Base-by-base conservation (phyloP, 768 basidiomycete genomes). In the Macrocybe gigantea region DNA sequence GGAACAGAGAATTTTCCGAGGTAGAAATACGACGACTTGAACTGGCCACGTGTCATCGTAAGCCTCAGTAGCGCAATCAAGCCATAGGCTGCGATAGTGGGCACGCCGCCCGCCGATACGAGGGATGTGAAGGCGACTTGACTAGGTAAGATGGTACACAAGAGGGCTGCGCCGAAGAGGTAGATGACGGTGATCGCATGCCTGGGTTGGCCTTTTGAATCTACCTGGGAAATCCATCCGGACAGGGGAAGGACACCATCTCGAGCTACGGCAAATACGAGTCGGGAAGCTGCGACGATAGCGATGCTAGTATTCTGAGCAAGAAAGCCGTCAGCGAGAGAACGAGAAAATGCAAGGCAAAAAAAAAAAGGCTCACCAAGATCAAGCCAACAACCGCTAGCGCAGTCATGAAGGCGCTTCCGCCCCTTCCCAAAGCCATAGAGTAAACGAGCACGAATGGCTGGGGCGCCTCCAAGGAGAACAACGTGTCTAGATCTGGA, bases 61-160 rank as follows among this genome's bases (percentile, higher is more conserved):
- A 93, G 65, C 31, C 88, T 79, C 32, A 93, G 72, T 2, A 87
- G 59, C 7, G 86, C 80, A 50, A 94, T 92, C 38, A 94, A 71
- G 0, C 82, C 88, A 59, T 94, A 94, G 1, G 90, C 88, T 0
- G 91, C 89, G 49, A 93, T 91, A 2, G 88, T 93, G 1, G 92
- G 93, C 2, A 91, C 75, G 5, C 74, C 89, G 15, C 88, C 88
- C 6, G 91, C 93, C 8, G 89, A 93, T 37, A 93, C 78, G 50
- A 95, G 73, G 10, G 91, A 93, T 2, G 85, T 92, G 71, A 95
- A 96, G 3, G 93, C 93, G 34, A 94, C 93, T 56, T 87, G 82
- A 57, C 88, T 90, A 0, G 92, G 89, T 22, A 95, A 68, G 58
- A 94, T 93, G 7, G 88, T 85, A 70, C 89, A 93, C n/a, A 94